These are phyloP conservation scores for Aspergillus ochraceus DNA, from an alignment of 2,329 filamentous ascomycete species.

Conservation along the genomic window DNA sequence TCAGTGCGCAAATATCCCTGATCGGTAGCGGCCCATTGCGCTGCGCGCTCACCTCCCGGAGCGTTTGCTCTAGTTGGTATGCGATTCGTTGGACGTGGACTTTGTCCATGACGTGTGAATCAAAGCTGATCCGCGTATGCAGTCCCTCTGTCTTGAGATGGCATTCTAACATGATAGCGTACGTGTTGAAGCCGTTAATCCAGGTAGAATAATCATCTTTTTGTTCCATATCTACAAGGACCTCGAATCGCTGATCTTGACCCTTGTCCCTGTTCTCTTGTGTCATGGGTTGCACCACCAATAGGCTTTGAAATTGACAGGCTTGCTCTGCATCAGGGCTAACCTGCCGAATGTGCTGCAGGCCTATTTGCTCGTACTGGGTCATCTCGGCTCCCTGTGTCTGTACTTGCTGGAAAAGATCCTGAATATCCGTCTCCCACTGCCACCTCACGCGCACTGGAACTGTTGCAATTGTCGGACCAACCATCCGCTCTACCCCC, in stretches of 20 bases:
- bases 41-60: neutral
- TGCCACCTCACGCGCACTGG: conserved; percentile 16
- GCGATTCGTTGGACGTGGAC: neutral
- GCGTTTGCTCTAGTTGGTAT: neutral
- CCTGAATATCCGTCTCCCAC: conserved; percentile 31
- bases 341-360: conserved; percentile 51
- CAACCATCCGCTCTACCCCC: conserved; percentile 38
- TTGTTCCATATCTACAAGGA: conserved; percentile 53
- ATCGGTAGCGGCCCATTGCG: neutral
- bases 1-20: conserved; percentile 18
- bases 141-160: neutral
- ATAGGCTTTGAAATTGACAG: conserved; percentile 43
- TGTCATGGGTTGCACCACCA: conserved; percentile 32
- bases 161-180: neutral
- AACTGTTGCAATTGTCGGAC: conserved; percentile 11
- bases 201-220: conserved; percentile 40
- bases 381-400: conserved; percentile 54
- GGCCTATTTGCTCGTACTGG: conserved; percentile 58
- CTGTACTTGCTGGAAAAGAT: conserved; percentile 57
- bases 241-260: conserved; percentile 47
- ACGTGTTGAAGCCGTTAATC: neutral
- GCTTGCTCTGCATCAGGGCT: conserved; percentile 43
- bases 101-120: neutral
- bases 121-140: neutral
- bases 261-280: conserved; percentile 10